phyloP scores from a whole-genome alignment of 2,329 filamentous ascomycete genomes.

The Alternaria metachromatica region DNA sequence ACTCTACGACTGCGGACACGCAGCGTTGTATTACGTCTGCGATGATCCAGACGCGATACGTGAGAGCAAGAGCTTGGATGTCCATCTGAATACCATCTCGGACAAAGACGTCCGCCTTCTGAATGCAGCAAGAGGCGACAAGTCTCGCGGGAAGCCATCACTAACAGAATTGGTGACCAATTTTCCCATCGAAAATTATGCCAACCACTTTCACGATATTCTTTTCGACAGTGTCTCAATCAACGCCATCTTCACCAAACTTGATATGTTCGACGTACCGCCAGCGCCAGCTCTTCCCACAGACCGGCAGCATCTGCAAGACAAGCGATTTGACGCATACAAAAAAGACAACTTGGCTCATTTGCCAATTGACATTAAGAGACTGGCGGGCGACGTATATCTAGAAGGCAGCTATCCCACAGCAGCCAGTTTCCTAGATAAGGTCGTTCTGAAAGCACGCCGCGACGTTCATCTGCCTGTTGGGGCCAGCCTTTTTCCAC shows the following conservation, averaged over 20 bases:
- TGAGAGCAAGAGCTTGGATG: slow-evolving; percentile 13
- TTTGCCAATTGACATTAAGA: not conserved
- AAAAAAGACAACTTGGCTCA: not conserved
- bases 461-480: slow-evolving; percentile 12
- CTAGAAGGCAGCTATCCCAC: not conserved
- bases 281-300: not conserved
- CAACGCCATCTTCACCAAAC: not conserved
- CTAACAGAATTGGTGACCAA: not conserved
- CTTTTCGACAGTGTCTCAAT: slow-evolving; percentile 5
- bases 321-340: not conserved
- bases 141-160: not conserved
- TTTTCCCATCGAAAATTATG: slow-evolving; percentile 1
- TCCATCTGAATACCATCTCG: slow-evolving; percentile 15
- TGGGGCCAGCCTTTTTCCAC: slow-evolving; percentile 8
- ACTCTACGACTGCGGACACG: slow-evolving; percentile 13
- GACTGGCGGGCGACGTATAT: not conserved
- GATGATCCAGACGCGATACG: slow-evolving; percentile 8
- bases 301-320: not conserved
- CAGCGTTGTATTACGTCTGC: slow-evolving; percentile 19
- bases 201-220: slow-evolving; percentile 4
- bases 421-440: not conserved
- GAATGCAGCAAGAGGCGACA: not conserved
- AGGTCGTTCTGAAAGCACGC: slow-evolving; percentile 4
- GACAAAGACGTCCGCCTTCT: slow-evolving; percentile 2
- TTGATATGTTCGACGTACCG: not conserved